A percentile compares a stretch with the other conserved stretches of the same genome.
phyloP scores from a whole-genome alignment of 257 asterid species.

The Solanum phureja region DNA sequence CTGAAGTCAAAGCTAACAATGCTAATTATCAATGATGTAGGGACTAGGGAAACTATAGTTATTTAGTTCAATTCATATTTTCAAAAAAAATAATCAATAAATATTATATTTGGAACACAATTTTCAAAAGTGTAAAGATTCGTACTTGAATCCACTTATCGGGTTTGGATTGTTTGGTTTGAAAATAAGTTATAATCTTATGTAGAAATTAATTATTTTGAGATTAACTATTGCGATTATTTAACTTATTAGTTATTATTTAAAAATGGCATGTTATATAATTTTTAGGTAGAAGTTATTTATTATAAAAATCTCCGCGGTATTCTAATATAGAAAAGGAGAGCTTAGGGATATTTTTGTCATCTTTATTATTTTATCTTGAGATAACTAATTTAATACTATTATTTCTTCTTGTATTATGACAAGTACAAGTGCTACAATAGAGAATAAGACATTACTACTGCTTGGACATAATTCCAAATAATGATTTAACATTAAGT shows the following conservation, averaged over 20 bases:
- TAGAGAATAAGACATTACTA: background rate
- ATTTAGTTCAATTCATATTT: background rate
- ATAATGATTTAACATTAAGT: background rate
- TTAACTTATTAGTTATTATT: background rate
- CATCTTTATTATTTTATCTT: background rate
- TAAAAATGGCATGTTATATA: background rate
- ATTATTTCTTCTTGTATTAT: background rate
- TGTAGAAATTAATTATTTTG: background rate
- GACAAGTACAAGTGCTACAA: background rate
- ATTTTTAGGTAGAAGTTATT: background rate
- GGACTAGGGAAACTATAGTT: background rate
- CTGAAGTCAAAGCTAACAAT: background rate
- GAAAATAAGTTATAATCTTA: background rate
- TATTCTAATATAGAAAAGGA: too few species aligned
- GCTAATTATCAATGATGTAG: background rate
- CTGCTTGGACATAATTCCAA: background rate
- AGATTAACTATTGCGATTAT: background rate
- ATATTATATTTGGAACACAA: background rate
- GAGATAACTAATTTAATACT: background rate
- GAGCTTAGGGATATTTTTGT: background rate
- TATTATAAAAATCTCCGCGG: background rate
- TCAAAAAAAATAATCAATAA: background rate
- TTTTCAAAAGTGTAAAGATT: background rate
- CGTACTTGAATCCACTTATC: background rate
- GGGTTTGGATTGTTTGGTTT: background rate